A percentile compares a stretch with the other conserved stretches of the same genome.
These are phyloP conservation scores for apple (Malus domestica) DNA, from an alignment of 306 rosid genomes.

Conservation along the genomic window DNA sequence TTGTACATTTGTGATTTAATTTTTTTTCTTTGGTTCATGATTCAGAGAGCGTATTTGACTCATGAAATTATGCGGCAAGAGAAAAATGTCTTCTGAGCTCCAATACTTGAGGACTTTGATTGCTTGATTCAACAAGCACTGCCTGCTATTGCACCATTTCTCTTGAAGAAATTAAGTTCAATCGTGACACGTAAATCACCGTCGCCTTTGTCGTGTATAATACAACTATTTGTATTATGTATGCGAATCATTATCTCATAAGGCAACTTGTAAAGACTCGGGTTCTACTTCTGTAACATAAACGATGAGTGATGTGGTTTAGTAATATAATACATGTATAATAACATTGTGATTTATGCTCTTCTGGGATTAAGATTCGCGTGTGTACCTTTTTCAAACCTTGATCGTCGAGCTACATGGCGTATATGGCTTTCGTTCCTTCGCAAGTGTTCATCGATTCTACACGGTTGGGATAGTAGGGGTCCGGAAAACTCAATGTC, in stretches of 20 bases:
- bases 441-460: conserved; percentile 38
- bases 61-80: not conserved
- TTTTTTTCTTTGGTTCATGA: not conserved
- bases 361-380: not conserved
- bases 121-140: not conserved
- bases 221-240: not conserved
- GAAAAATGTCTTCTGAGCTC: not conserved
- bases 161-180: not conserved
- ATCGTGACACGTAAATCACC: not conserved
- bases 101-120: not conserved
- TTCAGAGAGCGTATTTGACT: not conserved
- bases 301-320: not conserved
- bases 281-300: not conserved
- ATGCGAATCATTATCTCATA: not conserved
- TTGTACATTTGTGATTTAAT: not conserved
- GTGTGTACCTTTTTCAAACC: conserved; percentile 70
- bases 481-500: conserved; percentile 44
- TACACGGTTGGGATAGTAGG: conserved; percentile 22
- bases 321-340: not conserved
- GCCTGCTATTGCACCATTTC: not conserved
- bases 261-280: not conserved
- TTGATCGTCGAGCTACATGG: conserved; percentile 52
- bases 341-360: not conserved
- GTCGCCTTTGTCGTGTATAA: not conserved
- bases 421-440: conserved; percentile 48